Base-by-base conservation (phyloP, 2,329 filamentous ascomycete species). In the Penicillium rolfsii region DNA sequence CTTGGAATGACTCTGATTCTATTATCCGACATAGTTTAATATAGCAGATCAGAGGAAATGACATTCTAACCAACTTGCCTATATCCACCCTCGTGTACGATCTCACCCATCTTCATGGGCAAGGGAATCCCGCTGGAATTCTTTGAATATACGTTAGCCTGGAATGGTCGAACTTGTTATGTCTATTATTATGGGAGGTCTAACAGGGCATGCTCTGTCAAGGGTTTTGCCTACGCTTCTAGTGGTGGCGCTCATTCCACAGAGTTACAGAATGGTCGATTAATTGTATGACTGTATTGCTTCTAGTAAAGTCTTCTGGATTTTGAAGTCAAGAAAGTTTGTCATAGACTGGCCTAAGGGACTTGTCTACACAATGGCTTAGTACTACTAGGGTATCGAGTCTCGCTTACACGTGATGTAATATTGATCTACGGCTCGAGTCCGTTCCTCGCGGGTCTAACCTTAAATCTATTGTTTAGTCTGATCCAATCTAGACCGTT, bases 81-180 rank as follows among this genome's bases (percentile, higher is more conserved):
- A 26, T 56, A 55, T 55, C 52, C 59, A 61, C 36, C 43, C 48
- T 45, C 54, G 43, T 57, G 48, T 59, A 16, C 57, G 59, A 64
- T 62, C 57, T 57, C 40, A 40, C 26, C 30, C 46, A n/a, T 40
- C 14, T 33, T 46, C 35, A 12, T 33, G 36, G 33, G n/a, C 22
- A 41, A 33, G n/a, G 50, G 52, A 62, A 64, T 64, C 57, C 54
- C 60, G 56, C 50, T 24, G 24, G 22, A 3, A n/a, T 3, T 30
- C 43, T 59, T 40, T 33, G 36, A 6, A 55, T 52, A 55, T 63
- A 63, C 60, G 63, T 64, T 60, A 64, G 60, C 60, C 12, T 40
- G 60, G 63, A 63, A 64, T 64, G 62, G 48, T n/a, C 30, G n/a
- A n/a, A n/a, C n/a, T 40, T 19, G 38, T 40, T 6, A 5, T 19